Conservation (phyloP, 805 yeast species). For the Pichia phayaonensis region DNA sequence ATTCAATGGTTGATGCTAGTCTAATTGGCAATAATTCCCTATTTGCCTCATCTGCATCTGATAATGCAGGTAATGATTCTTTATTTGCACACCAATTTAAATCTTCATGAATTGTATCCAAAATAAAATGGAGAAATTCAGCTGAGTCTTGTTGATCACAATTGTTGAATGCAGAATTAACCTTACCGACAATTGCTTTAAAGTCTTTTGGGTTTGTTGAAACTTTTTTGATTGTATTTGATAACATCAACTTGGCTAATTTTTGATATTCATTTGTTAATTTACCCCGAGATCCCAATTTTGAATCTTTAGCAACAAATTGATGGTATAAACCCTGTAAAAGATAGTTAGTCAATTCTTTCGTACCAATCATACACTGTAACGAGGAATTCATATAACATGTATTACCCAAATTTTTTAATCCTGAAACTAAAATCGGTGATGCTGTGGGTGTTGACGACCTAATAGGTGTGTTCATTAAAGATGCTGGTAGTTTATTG, state of each 20-base stretch:
- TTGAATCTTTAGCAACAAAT: slow-evolving; percentile 65
- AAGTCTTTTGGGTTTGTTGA: slow-evolving; percentile 30
- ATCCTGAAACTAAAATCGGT: slow-evolving; percentile 48
- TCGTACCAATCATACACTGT: slow-evolving; percentile 79
- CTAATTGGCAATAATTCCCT: slow-evolving; percentile 71
- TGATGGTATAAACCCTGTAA: slow-evolving; percentile 50
- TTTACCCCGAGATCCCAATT: slow-evolving; percentile 74
- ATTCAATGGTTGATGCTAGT: slow-evolving; percentile 79
- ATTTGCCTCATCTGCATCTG: slow-evolving; percentile 52
- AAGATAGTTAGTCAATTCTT: slow-evolving; percentile 56
- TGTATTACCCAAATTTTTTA: slow-evolving; percentile 78
- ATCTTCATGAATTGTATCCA: slow-evolving; percentile 80
- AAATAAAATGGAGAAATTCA: slow-evolving; percentile 66
- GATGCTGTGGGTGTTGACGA: slow-evolving; percentile 5
- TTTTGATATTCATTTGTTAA: slow-evolving; percentile 60
- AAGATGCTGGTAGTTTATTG: not conserved
- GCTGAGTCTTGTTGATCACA: slow-evolving; percentile 80
- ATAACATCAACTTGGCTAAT: slow-evolving; percentile 32
- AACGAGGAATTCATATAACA: slow-evolving; percentile 88
- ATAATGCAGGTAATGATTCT: slow-evolving; percentile 49
- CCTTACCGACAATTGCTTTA: slow-evolving; percentile 58
- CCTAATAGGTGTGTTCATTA: not conserved
- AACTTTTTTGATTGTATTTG: slow-evolving; percentile 23
- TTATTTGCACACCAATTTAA: slow-evolving; percentile 59
- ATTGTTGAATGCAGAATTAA: slow-evolving; percentile 58